Conservation (phyloP, 1,284 basidiomycete species). For the Microbotryum lychnidis-dioicae region DNA sequence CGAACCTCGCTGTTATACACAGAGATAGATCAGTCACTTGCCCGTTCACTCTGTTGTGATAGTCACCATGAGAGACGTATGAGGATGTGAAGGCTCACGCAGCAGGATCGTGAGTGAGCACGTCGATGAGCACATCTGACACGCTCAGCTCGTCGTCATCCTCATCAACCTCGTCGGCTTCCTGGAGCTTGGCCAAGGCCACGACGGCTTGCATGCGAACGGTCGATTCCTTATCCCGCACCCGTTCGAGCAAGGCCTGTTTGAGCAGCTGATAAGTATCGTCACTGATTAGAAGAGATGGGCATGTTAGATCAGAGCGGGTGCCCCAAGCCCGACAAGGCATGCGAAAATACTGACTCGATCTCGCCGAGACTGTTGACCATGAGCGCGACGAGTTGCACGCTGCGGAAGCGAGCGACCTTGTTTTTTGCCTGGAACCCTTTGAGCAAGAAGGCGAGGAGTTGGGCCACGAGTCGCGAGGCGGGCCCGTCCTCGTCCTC, state of each 20-base stretch:
- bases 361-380: conserved; percentile 72
- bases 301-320: not conserved
- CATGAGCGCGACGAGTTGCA: conserved; percentile 70
- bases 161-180: conserved; percentile 59
- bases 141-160: conserved; percentile 48
- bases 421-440: conserved; percentile 89
- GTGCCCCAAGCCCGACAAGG: not conserved
- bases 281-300: conserved; percentile 50
- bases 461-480: conserved; percentile 62
- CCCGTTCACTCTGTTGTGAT: conserved; percentile 2
- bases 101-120: conserved; percentile 65
- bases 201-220: conserved; percentile 79
- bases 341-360: conserved; percentile 52
- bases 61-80: not conserved
- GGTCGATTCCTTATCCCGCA: conserved; percentile 73
- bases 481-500: conserved; percentile 64
- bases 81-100: conserved; percentile 50
- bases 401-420: conserved; percentile 68
- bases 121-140: conserved; percentile 43
- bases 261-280: conserved; percentile 66
- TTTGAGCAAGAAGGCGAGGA: conserved; percentile 69
- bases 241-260: conserved; percentile 61
- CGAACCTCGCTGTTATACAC: conserved; percentile 66
- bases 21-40: not conserved
- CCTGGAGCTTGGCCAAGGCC: conserved; percentile 74